These are phyloP conservation scores for Pholiota molesta DNA, from an alignment of 768 basidiomycete genomes.

Conservation along the genomic window DNA sequence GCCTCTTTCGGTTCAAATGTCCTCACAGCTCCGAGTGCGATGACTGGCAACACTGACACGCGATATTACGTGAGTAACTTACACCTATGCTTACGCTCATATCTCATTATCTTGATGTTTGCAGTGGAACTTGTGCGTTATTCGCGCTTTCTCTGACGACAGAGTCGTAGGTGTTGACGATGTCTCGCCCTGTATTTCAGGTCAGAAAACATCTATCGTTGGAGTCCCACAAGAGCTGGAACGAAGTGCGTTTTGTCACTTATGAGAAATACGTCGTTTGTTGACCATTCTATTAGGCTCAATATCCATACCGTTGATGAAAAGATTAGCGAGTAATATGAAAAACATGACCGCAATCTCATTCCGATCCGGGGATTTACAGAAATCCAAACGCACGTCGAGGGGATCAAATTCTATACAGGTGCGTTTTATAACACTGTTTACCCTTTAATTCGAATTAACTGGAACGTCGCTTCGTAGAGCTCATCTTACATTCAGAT, in stretches of 20 bases:
- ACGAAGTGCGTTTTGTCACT: slow-evolving; percentile 22
- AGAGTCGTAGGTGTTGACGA: neutral
- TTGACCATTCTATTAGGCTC: slow-evolving; percentile 16
- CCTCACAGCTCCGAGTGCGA: slow-evolving; percentile 31
- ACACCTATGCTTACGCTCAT: neutral
- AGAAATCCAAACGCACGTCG: slow-evolving; percentile 31
- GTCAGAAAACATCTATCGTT: slow-evolving; percentile 32
- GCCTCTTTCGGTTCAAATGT: slow-evolving; percentile 30
- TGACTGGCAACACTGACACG: slow-evolving; percentile 37
- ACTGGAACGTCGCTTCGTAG: neutral
- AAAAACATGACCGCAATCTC: neutral
- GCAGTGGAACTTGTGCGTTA: slow-evolving; percentile 30
- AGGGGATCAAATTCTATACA: slow-evolving; percentile 33
- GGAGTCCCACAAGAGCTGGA: slow-evolving; percentile 30
- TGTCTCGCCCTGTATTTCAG: slow-evolving; percentile 7
- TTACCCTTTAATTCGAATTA: neutral
- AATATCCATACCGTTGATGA: slow-evolving; percentile 34
- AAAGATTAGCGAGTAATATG: slow-evolving; percentile 27
- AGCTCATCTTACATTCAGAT: slow-evolving; percentile 9
- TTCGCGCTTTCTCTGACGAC: neutral
- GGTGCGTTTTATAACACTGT: slow-evolving; percentile 15
- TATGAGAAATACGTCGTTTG: neutral
- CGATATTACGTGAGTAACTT: slow-evolving; percentile 29
- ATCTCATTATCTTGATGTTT: neutral
- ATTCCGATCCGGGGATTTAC: neutral